Conservation (phyloP, 352 stramenopile genomes). For the Phytophthora pistaciae region DNA sequence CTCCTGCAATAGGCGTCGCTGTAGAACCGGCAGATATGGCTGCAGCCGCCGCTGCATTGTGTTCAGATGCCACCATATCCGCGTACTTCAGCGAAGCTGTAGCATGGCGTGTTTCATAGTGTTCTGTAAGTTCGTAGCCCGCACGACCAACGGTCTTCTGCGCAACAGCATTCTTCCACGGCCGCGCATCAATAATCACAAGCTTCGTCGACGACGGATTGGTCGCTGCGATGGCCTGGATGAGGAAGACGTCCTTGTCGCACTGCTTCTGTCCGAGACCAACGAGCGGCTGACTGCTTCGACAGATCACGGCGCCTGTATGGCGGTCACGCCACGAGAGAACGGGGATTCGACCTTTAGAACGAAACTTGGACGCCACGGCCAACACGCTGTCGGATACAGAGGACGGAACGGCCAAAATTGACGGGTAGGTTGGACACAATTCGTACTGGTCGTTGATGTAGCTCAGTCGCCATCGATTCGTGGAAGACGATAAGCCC, state of each 20-base stretch:
- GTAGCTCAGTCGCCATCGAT: slow-evolving; percentile 74
- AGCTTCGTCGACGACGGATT: slow-evolving; percentile 85
- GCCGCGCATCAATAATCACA: slow-evolving; percentile 91
- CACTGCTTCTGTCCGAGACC: slow-evolving; percentile 85
- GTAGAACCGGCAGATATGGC: slow-evolving; percentile 16
- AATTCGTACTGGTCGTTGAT: slow-evolving; percentile 77
- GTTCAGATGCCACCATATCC: slow-evolving; percentile 64
- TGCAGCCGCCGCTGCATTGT: slow-evolving; percentile 32
- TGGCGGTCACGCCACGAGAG: slow-evolving; percentile 83
- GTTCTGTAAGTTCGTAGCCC: slow-evolving; percentile 89
- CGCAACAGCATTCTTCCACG: slow-evolving; percentile 91
- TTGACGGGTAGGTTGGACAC: slow-evolving; percentile 80
- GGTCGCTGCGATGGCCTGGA: slow-evolving; percentile 79
- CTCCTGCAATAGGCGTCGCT: slow-evolving; percentile 5
- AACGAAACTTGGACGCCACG: slow-evolving; percentile 86
- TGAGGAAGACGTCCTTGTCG: slow-evolving; percentile 86
- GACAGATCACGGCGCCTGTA: slow-evolving; percentile 80
- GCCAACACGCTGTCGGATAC: slow-evolving; percentile 71
- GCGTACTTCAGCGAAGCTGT: slow-evolving; percentile 70
- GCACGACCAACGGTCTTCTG: slow-evolving; percentile 92
- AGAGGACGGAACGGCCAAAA: slow-evolving; percentile 74
- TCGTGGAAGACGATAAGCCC: slow-evolving; percentile 59
- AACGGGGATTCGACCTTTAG: slow-evolving; percentile 83
- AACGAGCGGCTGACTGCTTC: slow-evolving; percentile 87
- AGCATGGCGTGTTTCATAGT: slow-evolving; percentile 79